Evolutionary conservation across 2,329 filamentous ascomycete species (phyloP).

Genomic region (Colletotrichum sp.): DNA sequence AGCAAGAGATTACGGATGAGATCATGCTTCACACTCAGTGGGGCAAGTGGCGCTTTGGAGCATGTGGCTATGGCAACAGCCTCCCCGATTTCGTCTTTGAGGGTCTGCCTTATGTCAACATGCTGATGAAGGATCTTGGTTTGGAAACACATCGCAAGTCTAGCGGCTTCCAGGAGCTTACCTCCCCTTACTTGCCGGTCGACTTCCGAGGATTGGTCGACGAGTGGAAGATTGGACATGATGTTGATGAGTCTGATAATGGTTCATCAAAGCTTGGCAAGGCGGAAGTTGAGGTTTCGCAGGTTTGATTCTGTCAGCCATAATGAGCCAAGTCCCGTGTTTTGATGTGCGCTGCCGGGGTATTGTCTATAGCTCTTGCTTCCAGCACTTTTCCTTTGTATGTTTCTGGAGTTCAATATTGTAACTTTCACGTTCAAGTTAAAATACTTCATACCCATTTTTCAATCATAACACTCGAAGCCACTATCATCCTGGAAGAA

Average conservation of each 20-base stretch:
- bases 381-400: not conserved
- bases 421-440: not conserved
- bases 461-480: not conserved
- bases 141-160: slow-evolving; percentile 22
- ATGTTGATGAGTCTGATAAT: not conserved
- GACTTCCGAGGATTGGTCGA: not conserved
- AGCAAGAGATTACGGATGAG: slow-evolving; percentile 41
- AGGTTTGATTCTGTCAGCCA: not conserved
- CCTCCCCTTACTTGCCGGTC: not conserved
- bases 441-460: not conserved
- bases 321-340: not conserved
- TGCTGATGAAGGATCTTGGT: slow-evolving; percentile 24
- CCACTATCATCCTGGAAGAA: not conserved
- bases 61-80: slow-evolving; percentile 51
- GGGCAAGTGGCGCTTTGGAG: slow-evolving; percentile 54
- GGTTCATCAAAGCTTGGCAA: not conserved
- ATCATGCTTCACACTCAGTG: slow-evolving; percentile 59
- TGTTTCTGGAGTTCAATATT: not conserved
- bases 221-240: slow-evolving; percentile 1
- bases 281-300: not conserved
- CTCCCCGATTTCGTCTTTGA: slow-evolving; percentile 66
- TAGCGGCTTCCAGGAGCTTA: slow-evolving; percentile 17
- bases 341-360: not conserved
- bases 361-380: not conserved
- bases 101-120: slow-evolving; percentile 56